These are phyloP conservation scores for Brassica cretica DNA, from an alignment of 345 rosid genomes.

Conservation along the genomic window DNA sequence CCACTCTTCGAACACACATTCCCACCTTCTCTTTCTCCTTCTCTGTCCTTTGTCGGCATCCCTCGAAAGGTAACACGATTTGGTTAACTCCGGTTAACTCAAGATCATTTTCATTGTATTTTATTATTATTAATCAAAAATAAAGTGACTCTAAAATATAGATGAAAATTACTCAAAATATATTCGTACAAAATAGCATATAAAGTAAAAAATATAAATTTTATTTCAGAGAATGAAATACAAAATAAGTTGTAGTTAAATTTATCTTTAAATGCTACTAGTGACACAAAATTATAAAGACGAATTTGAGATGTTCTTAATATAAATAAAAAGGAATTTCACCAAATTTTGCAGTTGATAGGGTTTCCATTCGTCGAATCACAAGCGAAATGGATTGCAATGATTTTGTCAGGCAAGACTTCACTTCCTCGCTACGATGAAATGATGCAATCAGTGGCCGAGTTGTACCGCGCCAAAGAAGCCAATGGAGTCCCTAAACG, in stretches of 20 bases:
- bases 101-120: background rate
- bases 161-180: too few species aligned
- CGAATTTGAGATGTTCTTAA: too few species aligned
- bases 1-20: slow-evolving; percentile 65
- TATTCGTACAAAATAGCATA: too few species aligned
- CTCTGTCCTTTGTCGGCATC: slow-evolving; percentile 80
- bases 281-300: too few species aligned
- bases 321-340: background rate
- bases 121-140: too few species aligned
- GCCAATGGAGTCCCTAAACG: slow-evolving; percentile 62
- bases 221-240: too few species aligned
- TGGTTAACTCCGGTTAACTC: background rate
- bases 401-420: slow-evolving; percentile 67
- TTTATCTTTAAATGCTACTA: too few species aligned
- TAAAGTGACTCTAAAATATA: too few species aligned
- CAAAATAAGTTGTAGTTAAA: too few species aligned
- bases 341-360: slow-evolving; percentile 51
- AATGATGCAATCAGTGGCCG: slow-evolving; percentile 68
- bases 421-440: slow-evolving; percentile 58
- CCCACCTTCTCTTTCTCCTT: slow-evolving; percentile 87
- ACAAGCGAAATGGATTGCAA: slow-evolving; percentile 89
- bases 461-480: slow-evolving; percentile 63
- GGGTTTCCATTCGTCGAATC: slow-evolving; percentile 90
- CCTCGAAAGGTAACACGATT: slow-evolving; percentile 64
- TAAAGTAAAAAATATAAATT: too few species aligned